Conservation (phyloP, 352 stramenopile species). For the Nothophytophthora sp. region DNA sequence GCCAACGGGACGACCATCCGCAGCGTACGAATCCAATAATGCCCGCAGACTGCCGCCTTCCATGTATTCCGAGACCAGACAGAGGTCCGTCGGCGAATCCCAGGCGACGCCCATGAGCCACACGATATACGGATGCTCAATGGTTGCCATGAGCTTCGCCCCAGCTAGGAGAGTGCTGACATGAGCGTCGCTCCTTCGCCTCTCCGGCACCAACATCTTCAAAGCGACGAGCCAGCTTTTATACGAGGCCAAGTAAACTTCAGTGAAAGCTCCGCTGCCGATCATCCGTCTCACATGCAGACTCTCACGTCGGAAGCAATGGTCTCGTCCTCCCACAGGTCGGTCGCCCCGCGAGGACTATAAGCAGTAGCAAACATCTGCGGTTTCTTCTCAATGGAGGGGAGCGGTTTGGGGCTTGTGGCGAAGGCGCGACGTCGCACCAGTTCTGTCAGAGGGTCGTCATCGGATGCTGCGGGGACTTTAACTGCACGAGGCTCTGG, state of each 20-base stretch:
- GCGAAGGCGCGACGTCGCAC: too few relatives aligned
- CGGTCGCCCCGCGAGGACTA: background rate
- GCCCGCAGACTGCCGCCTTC: too few relatives aligned
- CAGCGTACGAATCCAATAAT: too few relatives aligned
- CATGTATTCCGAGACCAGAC: too few relatives aligned
- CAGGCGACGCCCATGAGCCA: slow-evolving; percentile 39
- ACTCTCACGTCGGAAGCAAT: slow-evolving; percentile 24
- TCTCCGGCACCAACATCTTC: slow-evolving; percentile 23
- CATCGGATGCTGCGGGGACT: too few relatives aligned
- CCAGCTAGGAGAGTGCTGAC: slow-evolving; percentile 27
- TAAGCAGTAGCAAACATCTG: background rate
- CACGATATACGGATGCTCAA: slow-evolving; percentile 38
- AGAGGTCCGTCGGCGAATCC: too few relatives aligned
- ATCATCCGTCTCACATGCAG: slow-evolving; percentile 17
- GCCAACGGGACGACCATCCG: too few relatives aligned
- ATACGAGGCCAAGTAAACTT: slow-evolving; percentile 24
- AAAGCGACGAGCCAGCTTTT: slow-evolving; percentile 18
- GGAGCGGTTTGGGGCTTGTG: background rate
- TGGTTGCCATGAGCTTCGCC: slow-evolving; percentile 26
- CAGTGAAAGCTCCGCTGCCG: slow-evolving; percentile 16
- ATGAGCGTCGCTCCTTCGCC: slow-evolving; percentile 11
- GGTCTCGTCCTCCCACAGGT: slow-evolving; percentile 20
- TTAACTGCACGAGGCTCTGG: too few relatives aligned
- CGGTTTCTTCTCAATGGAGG: background rate
- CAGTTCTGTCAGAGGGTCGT: too few relatives aligned